Base-by-base conservation (phyloP, 2,329 filamentous ascomycete genomes). In the Neophaeococcomyces aloes region DNA sequence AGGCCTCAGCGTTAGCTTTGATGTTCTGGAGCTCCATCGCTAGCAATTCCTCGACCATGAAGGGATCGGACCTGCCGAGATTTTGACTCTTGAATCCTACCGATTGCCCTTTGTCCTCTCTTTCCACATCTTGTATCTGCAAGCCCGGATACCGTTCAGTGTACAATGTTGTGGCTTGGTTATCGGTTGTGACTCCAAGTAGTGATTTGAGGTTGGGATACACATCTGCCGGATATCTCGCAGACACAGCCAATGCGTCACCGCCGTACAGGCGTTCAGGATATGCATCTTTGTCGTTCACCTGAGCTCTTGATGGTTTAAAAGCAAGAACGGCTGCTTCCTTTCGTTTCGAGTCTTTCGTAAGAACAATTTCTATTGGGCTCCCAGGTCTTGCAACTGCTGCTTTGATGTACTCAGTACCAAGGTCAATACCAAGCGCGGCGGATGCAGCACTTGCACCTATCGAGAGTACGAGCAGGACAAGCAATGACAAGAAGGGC, bases 291-390 rank as follows among this genome's bases (percentile, higher is more conserved):
- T 76, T 80, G 53, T 71, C 70, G 57, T 75, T 74, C 47, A 77
- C 71, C 43, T 74, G 76, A 57, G 74, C 69, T 55, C 76, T 76
- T n/a, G 78, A 73, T 29, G 88, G 86, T 67, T 98, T 96, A 70
- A 98, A 96, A 33, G 86, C 83, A 54, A 98, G 79, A 32, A 87
- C 88, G 2, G 88, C 86, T 18, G 76, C 77, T 64, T 98, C 91
- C 71, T 98, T 98, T 59, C 91, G 83, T 64, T 94, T 85, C 23
- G 91, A 95, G 67, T 98, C 91, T 63, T 96, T 98, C 23, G 88
- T 95, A 45, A 95, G 76, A 62, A 98, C 89, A 53, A 98, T 96
- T 55, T 98, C 91, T 61, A 98, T 85, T 8, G 91, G 91, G 41
- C 94, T 89, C 48, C 91, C 91, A 2, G 91, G 91, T 68, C 96